phyloP scores from a whole-genome alignment of 2,329 filamentous ascomycete species.

The Colletotrichum simmondsii region DNA sequence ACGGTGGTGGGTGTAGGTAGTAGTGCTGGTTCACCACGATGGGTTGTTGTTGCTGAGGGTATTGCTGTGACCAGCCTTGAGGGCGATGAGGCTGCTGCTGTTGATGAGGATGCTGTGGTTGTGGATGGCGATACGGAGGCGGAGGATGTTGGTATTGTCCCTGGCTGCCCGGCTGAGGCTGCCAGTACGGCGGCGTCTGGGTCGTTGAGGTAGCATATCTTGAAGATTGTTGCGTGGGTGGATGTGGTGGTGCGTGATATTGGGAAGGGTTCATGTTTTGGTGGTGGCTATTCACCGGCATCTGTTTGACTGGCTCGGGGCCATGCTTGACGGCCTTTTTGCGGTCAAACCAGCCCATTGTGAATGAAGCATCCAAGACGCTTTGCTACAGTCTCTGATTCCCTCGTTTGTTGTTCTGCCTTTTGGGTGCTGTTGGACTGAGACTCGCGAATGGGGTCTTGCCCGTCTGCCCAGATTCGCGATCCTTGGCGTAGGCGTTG shows the following conservation, averaged over 20 bases:
- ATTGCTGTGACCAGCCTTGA: constrained; percentile 36
- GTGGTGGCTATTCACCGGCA: constrained; percentile 36
- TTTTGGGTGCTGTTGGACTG: background rate
- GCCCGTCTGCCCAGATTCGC: background rate
- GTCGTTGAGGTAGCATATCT: constrained; percentile 16
- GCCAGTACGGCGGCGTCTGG: constrained; percentile 23
- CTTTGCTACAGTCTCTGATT: too few relatives aligned
- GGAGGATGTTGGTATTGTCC: constrained; percentile 5
- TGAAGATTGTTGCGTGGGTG: constrained; percentile 11
- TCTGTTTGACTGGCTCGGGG: constrained; percentile 14
- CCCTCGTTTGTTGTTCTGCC: background rate
- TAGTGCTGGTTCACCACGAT: constrained; percentile 65
- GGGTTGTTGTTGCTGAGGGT: constrained; percentile 41
- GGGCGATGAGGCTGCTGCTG: constrained; percentile 38
- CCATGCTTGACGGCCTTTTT: constrained; percentile 38
- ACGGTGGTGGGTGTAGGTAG: constrained; percentile 47
- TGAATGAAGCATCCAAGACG: background rate
- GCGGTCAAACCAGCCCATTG: constrained; percentile 44
- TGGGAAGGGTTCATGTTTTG: background rate
- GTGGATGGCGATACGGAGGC: constrained; percentile 17
- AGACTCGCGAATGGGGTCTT: background rate
- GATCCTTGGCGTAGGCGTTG: background rate
- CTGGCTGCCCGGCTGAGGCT: constrained; percentile 14
- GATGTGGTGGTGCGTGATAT: constrained; percentile 19
- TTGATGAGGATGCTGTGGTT: constrained; percentile 17